A percentile compares a stretch with the other conserved stretches of the same genome.
Evolutionary conservation across 768 basidiomycete genomes (phyloP).

Genomic region (Mycena metata): DNA sequence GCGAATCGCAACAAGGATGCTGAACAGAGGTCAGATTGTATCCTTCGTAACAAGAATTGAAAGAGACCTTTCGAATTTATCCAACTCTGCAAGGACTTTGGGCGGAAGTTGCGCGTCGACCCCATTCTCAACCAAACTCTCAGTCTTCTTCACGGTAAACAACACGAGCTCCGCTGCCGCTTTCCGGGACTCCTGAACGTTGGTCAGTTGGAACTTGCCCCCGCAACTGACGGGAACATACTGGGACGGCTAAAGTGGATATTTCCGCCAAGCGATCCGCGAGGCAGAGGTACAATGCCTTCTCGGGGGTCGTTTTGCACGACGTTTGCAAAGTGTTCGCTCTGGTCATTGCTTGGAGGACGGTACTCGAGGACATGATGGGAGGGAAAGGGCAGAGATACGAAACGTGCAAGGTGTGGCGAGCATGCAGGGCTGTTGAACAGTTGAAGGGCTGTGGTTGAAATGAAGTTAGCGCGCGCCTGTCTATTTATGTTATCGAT

Average conservation of each 20-base stretch:
- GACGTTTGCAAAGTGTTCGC: neutral
- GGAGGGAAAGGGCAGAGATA: neutral
- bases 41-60: too few species aligned
- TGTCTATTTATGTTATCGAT: too few species aligned
- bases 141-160: neutral
- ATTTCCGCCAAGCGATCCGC: neutral
- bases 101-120: too few species aligned
- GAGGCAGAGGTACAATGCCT: neutral
- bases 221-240: neutral
- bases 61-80: neutral
- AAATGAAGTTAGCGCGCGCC: too few species aligned
- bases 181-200: neutral
- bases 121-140: too few species aligned
- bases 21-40: neutral
- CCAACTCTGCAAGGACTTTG: neutral
- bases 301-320: neutral
- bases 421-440: too few species aligned
- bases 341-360: neutral
- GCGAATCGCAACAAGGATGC: neutral
- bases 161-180: neutral
- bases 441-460: too few species aligned
- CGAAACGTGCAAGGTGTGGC: too few species aligned
- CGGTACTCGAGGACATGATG: constrained; percentile 15
- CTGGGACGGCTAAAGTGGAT: neutral
- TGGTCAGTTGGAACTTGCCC: neutral